Evolutionary conservation across 208 protist genomes (phyloP).

Genomic region (Endotrypanum monterogeii): DNA sequence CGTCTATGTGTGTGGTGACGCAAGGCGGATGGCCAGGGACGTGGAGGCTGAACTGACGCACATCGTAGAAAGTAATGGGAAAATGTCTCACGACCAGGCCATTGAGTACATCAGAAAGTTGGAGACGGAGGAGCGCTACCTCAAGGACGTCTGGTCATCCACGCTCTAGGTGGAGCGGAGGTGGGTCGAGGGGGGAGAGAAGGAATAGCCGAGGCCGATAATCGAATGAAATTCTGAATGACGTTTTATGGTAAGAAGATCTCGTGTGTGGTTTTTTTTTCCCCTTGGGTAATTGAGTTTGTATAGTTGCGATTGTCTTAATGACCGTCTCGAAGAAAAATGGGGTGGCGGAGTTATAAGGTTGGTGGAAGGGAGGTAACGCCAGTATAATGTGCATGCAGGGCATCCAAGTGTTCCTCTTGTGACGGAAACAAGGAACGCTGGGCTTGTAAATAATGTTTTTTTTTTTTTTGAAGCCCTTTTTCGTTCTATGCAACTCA

Average conservation of each 20-base stretch:
- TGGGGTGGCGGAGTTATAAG: no score
- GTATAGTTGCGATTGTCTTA: not conserved
- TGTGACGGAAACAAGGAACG: no score
- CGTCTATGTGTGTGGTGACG: conserved; percentile 93
- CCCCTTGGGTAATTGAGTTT: not conserved
- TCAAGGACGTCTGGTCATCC: conserved; percentile 88
- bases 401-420: not conserved
- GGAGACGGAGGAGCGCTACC: conserved; percentile 62
- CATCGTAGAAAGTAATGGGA: conserved; percentile 52
- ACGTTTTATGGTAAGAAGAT: not conserved
- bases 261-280: not conserved
- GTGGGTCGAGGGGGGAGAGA: not conserved
- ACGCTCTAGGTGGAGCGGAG: conserved; percentile 31
- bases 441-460: no score
- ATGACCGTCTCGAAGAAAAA: no score
- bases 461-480: no score
- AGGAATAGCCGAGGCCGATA: not conserved
- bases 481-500: not conserved
- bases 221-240: not conserved
- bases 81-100: conserved; percentile 48
- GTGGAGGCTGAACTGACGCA: conserved; percentile 74
- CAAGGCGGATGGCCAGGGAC: conserved; percentile 90
- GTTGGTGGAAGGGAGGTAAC: not conserved
- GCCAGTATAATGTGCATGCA: not conserved
- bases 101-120: conserved; percentile 59